Evolutionary conservation across 345 rosid species (phyloP).

Genomic region (Heritiera littoralis): DNA sequence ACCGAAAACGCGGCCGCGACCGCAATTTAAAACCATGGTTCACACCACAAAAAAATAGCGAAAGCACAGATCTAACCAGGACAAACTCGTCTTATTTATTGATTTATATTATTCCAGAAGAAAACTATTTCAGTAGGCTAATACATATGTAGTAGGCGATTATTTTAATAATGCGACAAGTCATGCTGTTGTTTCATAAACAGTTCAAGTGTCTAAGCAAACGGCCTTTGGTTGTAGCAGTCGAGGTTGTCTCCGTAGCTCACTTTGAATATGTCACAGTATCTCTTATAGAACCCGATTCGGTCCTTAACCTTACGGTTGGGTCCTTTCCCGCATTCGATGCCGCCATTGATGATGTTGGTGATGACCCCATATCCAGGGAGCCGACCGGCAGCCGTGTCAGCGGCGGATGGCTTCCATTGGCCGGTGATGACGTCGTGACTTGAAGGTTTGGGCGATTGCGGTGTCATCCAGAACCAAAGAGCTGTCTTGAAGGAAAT

Average conservation of each 20-base stretch:
- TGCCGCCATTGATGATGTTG: slow-evolving; percentile 66
- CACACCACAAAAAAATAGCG: no score
- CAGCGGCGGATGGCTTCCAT: slow-evolving; percentile 39
- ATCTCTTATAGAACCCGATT: slow-evolving; percentile 69
- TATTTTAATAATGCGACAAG: background rate
- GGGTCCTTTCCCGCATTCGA: slow-evolving; percentile 60
- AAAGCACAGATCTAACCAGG: no score
- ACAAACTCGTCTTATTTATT: no score
- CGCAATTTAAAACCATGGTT: no score
- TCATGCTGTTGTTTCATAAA: background rate
- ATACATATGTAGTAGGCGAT: no score
- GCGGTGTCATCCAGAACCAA: slow-evolving; percentile 10
- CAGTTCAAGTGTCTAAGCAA: background rate
- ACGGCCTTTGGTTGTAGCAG: slow-evolving; percentile 34
- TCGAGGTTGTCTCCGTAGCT: slow-evolving; percentile 58
- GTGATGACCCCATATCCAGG: slow-evolving; percentile 56
- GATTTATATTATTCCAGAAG: no score
- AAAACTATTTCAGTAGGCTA: no score
- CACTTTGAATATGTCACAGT: slow-evolving; percentile 45
- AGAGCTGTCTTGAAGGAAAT: slow-evolving; percentile 14
- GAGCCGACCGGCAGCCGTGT: slow-evolving; percentile 37
- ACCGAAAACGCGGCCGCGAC: no score
- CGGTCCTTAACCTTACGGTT: slow-evolving; percentile 45
- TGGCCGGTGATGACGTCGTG: background rate
- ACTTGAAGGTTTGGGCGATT: background rate